Conservation (phyloP, 2,329 filamentous ascomycete species). For the Niveomyces coronatus region DNA sequence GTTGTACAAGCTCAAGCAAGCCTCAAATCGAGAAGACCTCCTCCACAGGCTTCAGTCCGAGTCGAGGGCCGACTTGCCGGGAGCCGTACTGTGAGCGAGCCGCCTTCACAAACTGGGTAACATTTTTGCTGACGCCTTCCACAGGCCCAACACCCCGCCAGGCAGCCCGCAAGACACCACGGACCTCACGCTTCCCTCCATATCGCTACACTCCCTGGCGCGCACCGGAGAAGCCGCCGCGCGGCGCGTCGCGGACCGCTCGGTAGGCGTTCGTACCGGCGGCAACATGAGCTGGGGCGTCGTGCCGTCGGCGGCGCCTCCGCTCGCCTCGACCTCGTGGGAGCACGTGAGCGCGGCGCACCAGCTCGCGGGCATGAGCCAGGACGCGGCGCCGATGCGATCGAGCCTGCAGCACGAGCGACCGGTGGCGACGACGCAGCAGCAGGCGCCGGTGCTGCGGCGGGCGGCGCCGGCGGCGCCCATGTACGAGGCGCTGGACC, state of each 20-base stretch:
- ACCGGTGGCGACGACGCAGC: constrained; percentile 19
- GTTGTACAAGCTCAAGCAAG: constrained; percentile 27
- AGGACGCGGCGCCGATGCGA: constrained; percentile 15
- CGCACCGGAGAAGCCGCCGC: constrained; percentile 12
- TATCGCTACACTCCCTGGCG: constrained; percentile 15
- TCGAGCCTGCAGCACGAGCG: constrained; percentile 28
- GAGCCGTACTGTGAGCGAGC: constrained; percentile 16
- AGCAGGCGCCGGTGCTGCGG: constrained; percentile 15
- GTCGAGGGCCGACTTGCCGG: constrained; percentile 14
- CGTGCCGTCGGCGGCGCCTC: constrained; percentile 14
- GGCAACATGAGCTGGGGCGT: constrained; percentile 14
- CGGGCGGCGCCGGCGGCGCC: constrained; percentile 13
- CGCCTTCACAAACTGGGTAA: neutral
- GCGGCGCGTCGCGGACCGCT: constrained; percentile 4
- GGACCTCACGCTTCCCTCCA: constrained; percentile 15
- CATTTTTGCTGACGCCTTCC: neutral
- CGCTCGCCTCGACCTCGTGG: constrained; percentile 15
- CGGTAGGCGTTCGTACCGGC: neutral
- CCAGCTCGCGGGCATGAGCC: constrained; percentile 17
- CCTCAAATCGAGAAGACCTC: constrained; percentile 11
- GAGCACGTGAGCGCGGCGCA: constrained; percentile 19
- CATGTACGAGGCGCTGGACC: constrained; percentile 26
- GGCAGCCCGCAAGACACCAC: constrained; percentile 12
- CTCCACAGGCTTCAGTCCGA: constrained; percentile 13
- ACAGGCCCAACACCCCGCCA: constrained; percentile 12